A percentile compares a stretch with the other conserved stretches of the same genome.
phyloP scores from a whole-genome alignment of 2,329 filamentous ascomycete genomes.

The Myriosclerotinia scirpicola region DNA sequence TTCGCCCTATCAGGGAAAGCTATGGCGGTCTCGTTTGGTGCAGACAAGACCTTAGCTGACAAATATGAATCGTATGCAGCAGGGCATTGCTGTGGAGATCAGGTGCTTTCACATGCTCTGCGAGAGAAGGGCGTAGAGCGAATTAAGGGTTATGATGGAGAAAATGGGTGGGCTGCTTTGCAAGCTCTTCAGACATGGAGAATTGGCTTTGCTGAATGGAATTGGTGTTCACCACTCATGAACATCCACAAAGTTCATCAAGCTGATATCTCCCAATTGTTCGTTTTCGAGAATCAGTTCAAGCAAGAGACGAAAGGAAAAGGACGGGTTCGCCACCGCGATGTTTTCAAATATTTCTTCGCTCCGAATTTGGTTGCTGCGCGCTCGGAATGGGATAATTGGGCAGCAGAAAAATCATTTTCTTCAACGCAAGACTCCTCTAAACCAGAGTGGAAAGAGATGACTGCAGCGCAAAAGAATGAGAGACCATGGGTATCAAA shows the following conservation, averaged over 20 bases:
- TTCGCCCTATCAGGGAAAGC: constrained; percentile 54
- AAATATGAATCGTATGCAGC: constrained; percentile 20
- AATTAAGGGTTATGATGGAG: constrained; percentile 21
- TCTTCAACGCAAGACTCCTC: constrained; percentile 2
- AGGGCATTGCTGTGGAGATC: constrained; percentile 27
- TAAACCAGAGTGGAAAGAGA: background rate
- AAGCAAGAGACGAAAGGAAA: constrained; percentile 19
- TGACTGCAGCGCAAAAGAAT: constrained; percentile 3
- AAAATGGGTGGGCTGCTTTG: constrained; percentile 24
- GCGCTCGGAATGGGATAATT: constrained; percentile 28
- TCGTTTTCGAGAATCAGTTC: constrained; percentile 26
- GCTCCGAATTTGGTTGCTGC: background rate
- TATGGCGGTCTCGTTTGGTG: constrained; percentile 41
- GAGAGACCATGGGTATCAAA: constrained; percentile 26
- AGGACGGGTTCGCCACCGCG: constrained; percentile 23
- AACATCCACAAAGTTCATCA: constrained; percentile 29
- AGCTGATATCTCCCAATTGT: constrained; percentile 25
- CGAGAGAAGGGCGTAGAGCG: constrained; percentile 23
- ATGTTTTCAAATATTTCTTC: constrained; percentile 24
- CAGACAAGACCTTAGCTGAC: constrained; percentile 19
- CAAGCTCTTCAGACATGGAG: constrained; percentile 24
- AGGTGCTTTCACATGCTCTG: constrained; percentile 25
- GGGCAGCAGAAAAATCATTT: constrained; percentile 24
- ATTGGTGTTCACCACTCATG: constrained; percentile 26
- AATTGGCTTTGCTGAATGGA: constrained; percentile 26